A percentile compares a stretch with the other conserved stretches of the same genome.
These are phyloP conservation scores for Cucurbita ficifolia DNA, from an alignment of 306 rosid genomes.

Conservation along the genomic window DNA sequence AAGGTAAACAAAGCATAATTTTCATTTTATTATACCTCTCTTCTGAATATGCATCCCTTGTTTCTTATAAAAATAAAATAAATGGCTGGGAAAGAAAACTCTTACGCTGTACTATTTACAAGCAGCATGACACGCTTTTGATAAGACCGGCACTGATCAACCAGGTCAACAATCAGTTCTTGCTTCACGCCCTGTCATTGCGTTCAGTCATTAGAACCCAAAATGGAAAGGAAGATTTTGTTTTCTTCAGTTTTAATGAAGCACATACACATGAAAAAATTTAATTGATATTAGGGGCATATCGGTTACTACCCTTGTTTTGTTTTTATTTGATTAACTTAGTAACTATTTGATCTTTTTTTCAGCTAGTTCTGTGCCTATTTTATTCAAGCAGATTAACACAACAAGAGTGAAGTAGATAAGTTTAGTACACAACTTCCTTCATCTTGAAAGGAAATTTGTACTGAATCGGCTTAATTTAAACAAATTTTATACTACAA, in stretches of 20 bases:
- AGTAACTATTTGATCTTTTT: neutral
- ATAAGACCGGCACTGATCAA: slow-evolving; percentile 85
- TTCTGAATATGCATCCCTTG: neutral
- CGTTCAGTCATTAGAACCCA: slow-evolving; percentile 10
- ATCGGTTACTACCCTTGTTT: neutral
- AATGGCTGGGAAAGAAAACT: neutral
- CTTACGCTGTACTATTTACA: slow-evolving; percentile 68
- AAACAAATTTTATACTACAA: neutral
- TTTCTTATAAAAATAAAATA: neutral
- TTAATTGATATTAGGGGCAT: neutral
- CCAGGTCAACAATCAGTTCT: slow-evolving; percentile 87
- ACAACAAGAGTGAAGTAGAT: neutral
- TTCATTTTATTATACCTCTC: neutral
- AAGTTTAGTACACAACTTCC: neutral
- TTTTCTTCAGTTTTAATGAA: neutral
- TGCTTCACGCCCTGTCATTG: slow-evolving; percentile 69
- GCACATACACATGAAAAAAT: neutral
- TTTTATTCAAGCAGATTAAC: neutral
- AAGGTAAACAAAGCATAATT: neutral
- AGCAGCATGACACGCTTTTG: slow-evolving; percentile 86
- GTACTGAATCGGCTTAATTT: neutral
- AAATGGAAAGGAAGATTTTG: neutral
- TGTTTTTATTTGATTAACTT: neutral
- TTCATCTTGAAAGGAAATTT: neutral
- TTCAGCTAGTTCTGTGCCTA: neutral